Evolutionary conservation across 306 rosid species (phyloP), one percentile per base, ranked within the genome.

Genomic region (Fagus crenata): DNA sequence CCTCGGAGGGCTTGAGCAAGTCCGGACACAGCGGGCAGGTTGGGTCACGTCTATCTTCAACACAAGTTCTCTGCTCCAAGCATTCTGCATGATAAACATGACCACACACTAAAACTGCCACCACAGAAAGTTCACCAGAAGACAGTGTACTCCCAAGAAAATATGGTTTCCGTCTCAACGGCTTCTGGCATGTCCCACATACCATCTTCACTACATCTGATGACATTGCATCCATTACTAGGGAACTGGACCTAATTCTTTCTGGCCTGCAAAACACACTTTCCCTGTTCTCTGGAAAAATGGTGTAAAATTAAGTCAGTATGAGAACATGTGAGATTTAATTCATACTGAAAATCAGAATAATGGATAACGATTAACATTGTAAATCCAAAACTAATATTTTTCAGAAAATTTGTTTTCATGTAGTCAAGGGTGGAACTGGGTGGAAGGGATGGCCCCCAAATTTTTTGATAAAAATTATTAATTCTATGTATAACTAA

Each of bases 71-170:
- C 77, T 84, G 86, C 84, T 96, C 99, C 80, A 96, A 88, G 81
- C 99, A 96, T 28, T 89, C 97, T 0, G 93, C 90, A 71, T 96
- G 99, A 81, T 85, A 96, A 78, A 84, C 85, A 74, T 96, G 99
- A 69, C 98, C 98, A 6, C 99, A 96, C 33, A 82, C 93, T 78
- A 96, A 82, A 60, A 93, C 93, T 22, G 97, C 97, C 79, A 89
- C 98, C 17, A 83, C 89, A 8, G 91, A 86, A 39, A 85, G 93
- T 71, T 93, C 96, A 4, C 73, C 63, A 18, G 89, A 83, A 69
- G 93, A 78, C 28, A 84, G 32, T 0, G 89, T 78, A 81, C 61
- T 78, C 1, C 88, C 93, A 8, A 86, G 84, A 69, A 81, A 80
- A 58, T 80, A 81, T 55, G 84, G 84, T 80, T 85, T 91, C 28